Percentiles rank a stretch among this genome's conserved stretches.
These are phyloP conservation scores for Fusarium devonianum DNA, from an alignment of 2,329 filamentous ascomycete species.

Conservation along the genomic window DNA sequence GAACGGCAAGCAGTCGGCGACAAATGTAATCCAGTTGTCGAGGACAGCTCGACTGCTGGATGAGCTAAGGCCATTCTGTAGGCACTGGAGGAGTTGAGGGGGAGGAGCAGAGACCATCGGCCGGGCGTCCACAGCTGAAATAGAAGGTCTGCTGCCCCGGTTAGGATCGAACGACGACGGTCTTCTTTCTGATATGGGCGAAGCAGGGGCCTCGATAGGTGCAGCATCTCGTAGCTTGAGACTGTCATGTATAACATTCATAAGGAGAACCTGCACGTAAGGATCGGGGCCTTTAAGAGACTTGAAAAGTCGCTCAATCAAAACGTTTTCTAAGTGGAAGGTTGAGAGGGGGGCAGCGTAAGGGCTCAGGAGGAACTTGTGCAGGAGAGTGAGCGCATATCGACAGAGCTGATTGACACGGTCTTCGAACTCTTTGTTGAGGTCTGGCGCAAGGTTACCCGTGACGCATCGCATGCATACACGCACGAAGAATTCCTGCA, in stretches of 20 bases:
- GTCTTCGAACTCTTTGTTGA: slow-evolving; percentile 39
- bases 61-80: slow-evolving; percentile 82
- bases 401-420: slow-evolving; percentile 74
- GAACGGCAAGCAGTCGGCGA: slow-evolving; percentile 82
- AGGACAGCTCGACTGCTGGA: slow-evolving; percentile 76
- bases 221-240: slow-evolving; percentile 68
- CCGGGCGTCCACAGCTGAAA: slow-evolving; percentile 43
- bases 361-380: slow-evolving; percentile 71
- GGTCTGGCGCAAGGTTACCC: slow-evolving; percentile 29
- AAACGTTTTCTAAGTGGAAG: slow-evolving; percentile 72
- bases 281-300: slow-evolving; percentile 69
- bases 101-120: slow-evolving; percentile 59
- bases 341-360: slow-evolving; percentile 65
- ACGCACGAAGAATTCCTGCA: slow-evolving; percentile 73
- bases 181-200: slow-evolving; percentile 58
- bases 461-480: slow-evolving; percentile 69
- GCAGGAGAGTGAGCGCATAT: slow-evolving; percentile 72
- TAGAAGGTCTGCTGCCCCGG: slow-evolving; percentile 50
- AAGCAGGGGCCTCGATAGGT: slow-evolving; percentile 50
- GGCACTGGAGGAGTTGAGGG: slow-evolving; percentile 77
- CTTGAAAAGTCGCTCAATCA: slow-evolving; percentile 73
- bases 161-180: slow-evolving; percentile 52
- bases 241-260: slow-evolving; percentile 79
- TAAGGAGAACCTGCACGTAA: slow-evolving; percentile 76
- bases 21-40: slow-evolving; percentile 89